Evolutionary conservation across 2,329 filamentous ascomycete species (phyloP), one percentile per base, ranked within the genome.

Genomic region (Sclerotinia nivalis): DNA sequence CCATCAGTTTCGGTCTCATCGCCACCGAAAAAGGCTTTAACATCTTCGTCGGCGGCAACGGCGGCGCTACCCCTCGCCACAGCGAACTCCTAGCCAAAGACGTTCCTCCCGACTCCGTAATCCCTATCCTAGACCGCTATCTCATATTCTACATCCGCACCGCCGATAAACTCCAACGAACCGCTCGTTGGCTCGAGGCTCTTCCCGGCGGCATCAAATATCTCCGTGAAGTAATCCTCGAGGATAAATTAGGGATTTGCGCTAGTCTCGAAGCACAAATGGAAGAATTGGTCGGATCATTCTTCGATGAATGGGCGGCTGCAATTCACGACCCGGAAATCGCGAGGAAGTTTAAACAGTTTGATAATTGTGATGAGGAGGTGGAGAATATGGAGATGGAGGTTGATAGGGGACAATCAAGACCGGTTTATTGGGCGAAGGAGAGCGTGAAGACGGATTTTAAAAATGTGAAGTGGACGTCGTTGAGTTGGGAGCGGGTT

Each of bases 121-220:
- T 97, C 12, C 88, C 92, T 0, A 91, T 97, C 70, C 84, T 97
- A 3, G 94, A 97, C 79, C 89, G 94, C 58, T 97, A 96, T 77
- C 86, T 97, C 34, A 93, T 94, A 81, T 95, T 97, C 83, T 97
- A 97, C 82, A 96, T 97, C 76, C 91, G 93, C 74, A 96, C 94
- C 0, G 93, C 93, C 58, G 93, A 97, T 82, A 93, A 92, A 78
- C 87, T 97, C 0, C 93, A 97, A 80, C 88, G 93, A 64, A 97
- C 93, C 37, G 93, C 93, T 0, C 87, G 93, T 34, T 97, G 93
- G 93, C 84, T 97, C 50, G 93, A 97, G 80, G 87, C 86, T 66
- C 85, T 97, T 0, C 93, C 93, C 0, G 93, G 93, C 8, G 93
- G 93, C 1, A 89, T 97, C 80, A 86, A 87, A 71, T 97, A 97